Conservation (phyloP, 1,284 basidiomycete genomes). For the Clitocybe nebularis region DNA sequence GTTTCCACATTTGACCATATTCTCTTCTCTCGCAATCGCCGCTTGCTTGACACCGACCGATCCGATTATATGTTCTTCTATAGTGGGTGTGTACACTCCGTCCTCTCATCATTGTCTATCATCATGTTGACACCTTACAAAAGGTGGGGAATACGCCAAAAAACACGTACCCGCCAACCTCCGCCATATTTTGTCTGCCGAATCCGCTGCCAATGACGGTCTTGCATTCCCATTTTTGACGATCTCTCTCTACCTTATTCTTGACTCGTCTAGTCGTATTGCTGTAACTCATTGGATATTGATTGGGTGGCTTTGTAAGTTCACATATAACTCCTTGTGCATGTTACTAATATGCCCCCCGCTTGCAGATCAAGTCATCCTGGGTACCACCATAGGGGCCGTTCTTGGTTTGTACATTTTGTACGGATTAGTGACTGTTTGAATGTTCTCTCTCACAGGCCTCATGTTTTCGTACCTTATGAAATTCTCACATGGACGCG, state of each 20-base stretch:
- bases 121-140: constrained; percentile 8
- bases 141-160: constrained; percentile 85
- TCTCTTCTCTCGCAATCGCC: constrained; percentile 81
- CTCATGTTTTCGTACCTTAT: constrained; percentile 75
- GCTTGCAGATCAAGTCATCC: constrained; percentile 74
- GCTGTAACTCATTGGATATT: constrained; percentile 80
- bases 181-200: constrained; percentile 83
- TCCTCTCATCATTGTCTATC: constrained; percentile 4
- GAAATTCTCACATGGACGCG: constrained; percentile 73
- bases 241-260: constrained; percentile 82
- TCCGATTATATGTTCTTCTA: constrained; percentile 71
- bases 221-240: constrained; percentile 91
- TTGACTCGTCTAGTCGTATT: constrained; percentile 60
- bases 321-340: background rate
- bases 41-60: constrained; percentile 94
- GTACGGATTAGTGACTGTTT: background rate
- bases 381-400: constrained; percentile 77
- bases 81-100: constrained; percentile 40
- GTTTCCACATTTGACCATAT: constrained; percentile 65
- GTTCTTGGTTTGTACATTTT: constrained; percentile 55
- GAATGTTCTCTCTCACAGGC: constrained; percentile 35
- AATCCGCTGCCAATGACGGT: constrained; percentile 79
- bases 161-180: constrained; percentile 85
- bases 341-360: background rate
- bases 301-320: constrained; percentile 74